Conservation (phyloP, 441 rosid species). For the Metrosideros polymorpha region DNA sequence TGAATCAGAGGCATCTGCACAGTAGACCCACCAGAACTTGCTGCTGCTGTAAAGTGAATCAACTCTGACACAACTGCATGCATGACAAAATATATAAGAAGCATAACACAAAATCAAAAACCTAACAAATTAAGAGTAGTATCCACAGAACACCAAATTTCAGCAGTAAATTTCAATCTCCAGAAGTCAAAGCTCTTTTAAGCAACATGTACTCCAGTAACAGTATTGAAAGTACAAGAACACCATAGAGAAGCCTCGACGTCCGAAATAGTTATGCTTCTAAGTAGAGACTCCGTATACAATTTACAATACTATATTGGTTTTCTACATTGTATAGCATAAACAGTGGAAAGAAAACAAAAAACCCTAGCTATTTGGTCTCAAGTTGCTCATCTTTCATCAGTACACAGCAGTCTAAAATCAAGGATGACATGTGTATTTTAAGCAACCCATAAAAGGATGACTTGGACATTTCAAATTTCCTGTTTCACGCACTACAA, state of each 20-base stretch:
- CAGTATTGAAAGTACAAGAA: neutral
- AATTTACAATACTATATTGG: neutral
- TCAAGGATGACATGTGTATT: neutral
- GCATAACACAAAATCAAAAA: neutral
- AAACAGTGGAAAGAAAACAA: neutral
- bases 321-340: neutral
- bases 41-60: slow-evolving; percentile 81
- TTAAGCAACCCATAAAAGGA: neutral
- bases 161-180: neutral
- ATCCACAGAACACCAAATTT: neutral
- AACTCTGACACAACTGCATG: slow-evolving; percentile 86
- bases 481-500: neutral
- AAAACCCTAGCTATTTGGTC: neutral
- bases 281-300: neutral
- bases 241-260: neutral
- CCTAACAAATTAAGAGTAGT: neutral
- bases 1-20: slow-evolving; percentile 89
- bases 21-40: slow-evolving; percentile 70
- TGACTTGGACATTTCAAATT: neutral
- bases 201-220: neutral
- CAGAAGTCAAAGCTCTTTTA: neutral
- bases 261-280: neutral
- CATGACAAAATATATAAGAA: neutral
- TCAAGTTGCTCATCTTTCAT: neutral
- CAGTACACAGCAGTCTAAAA: neutral